Percentiles rank a stretch among this genome's conserved stretches.
Evolutionary conservation across 305 asterid genomes (phyloP).

Genomic region (Caryopteris hybrid): DNA sequence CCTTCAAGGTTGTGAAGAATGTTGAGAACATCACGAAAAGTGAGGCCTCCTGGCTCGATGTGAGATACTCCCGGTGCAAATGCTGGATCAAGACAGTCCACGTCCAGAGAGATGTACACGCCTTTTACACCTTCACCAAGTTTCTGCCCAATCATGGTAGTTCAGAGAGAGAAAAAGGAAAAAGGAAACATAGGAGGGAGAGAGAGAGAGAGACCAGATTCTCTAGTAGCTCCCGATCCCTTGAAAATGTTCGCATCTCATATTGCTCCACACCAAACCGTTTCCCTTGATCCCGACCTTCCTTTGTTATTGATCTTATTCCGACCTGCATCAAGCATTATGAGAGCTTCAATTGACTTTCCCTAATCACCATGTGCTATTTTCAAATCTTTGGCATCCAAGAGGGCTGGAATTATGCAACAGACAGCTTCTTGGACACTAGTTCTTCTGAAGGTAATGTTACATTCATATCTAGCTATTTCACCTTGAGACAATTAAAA

Average conservation of each 20-base stretch:
- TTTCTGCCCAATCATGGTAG: constrained; percentile 42
- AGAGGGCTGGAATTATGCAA: background rate
- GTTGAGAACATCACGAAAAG: constrained; percentile 93
- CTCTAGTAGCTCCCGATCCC: constrained; percentile 66
- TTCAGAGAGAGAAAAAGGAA: background rate
- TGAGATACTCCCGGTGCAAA: constrained; percentile 99
- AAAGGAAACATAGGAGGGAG: background rate
- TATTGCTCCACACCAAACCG: constrained; percentile 95
- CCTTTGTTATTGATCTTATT: constrained; percentile 83
- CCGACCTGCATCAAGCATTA: constrained; percentile 66
- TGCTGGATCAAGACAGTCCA: constrained; percentile 96
- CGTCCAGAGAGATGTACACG: constrained; percentile 79
- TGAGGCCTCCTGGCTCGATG: constrained; percentile 97
- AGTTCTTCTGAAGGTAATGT: background rate
- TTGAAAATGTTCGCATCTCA: constrained; percentile 92
- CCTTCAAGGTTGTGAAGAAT: constrained; percentile 92
- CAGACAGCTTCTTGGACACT: background rate
- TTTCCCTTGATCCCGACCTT: constrained; percentile 98
- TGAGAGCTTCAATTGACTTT: background rate
- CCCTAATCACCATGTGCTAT: background rate
- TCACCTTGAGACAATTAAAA: background rate
- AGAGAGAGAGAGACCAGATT: constrained; percentile 58
- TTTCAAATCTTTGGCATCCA: background rate
- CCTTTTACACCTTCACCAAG: constrained; percentile 98
- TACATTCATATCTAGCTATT: background rate